Percentiles rank a stretch among this genome's conserved stretches.
Conservation (phyloP, 2,329 filamentous ascomycete genomes). For the Chrysoporthe austroafricana region DNA sequence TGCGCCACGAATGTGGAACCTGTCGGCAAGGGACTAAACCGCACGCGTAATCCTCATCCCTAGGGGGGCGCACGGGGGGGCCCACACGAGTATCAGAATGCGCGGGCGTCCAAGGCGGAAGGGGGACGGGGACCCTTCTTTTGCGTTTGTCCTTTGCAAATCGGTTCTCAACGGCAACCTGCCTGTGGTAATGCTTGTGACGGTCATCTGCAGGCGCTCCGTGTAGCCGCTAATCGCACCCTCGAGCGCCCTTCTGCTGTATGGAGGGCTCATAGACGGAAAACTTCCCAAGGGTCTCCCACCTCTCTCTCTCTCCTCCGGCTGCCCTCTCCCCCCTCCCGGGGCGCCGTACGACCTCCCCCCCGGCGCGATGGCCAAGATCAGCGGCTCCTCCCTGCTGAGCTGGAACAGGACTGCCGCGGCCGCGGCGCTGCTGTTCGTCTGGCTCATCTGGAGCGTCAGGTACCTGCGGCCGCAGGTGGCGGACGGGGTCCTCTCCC, state of each 20-base stretch:
- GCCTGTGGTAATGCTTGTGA: neutral
- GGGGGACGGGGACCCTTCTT: neutral
- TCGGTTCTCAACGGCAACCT: no score
- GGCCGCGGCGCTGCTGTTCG: conserved; percentile 17
- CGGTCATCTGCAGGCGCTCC: neutral
- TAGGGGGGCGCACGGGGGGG: neutral
- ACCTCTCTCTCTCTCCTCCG: neutral
- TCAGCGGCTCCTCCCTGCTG: conserved; percentile 14
- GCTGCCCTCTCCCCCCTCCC: neutral
- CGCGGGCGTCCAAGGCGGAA: neutral
- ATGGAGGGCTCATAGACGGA: neutral
- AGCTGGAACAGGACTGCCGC: conserved; percentile 24
- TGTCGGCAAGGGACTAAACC: neutral
- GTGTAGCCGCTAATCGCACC: neutral
- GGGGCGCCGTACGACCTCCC: neutral
- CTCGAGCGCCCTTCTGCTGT: neutral
- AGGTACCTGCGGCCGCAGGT: conserved; percentile 4
- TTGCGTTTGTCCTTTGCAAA: neutral
- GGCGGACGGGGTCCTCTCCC: conserved; percentile 16
- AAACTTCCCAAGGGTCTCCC: neutral
- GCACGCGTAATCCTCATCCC: conserved; percentile 11
- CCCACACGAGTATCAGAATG: conserved; percentile 11
- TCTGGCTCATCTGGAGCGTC: conserved; percentile 25
- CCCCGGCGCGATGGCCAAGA: conserved; percentile 17
- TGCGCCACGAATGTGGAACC: neutral